Percentiles rank a stretch among this genome's conserved stretches.
Evolutionary conservation across 805 yeast genomes (phyloP).

Genomic region (Ogataea trehaloabstinens): DNA sequence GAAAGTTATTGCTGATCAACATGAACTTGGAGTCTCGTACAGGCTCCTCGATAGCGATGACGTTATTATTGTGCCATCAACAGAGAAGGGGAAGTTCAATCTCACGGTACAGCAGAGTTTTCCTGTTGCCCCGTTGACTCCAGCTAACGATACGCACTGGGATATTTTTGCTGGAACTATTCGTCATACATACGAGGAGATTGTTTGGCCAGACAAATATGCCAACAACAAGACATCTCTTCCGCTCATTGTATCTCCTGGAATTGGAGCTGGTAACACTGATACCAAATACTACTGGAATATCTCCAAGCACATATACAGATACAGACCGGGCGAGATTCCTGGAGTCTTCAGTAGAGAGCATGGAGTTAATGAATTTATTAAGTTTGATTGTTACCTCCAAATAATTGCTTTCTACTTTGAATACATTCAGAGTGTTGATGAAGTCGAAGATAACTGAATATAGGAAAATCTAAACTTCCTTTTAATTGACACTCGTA

Average conservation of each 20-base stretch:
- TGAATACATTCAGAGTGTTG: constrained; percentile 47
- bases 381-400: constrained; percentile 54
- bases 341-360: constrained; percentile 39
- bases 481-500: too few relatives aligned
- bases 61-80: not conserved
- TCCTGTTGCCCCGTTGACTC: constrained; percentile 57
- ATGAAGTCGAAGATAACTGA: constrained; percentile 21
- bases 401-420: constrained; percentile 56
- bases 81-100: constrained; percentile 15
- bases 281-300: constrained; percentile 63
- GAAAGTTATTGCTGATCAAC: constrained; percentile 34
- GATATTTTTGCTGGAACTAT: constrained; percentile 41
- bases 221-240: constrained; percentile 22
- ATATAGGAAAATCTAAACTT: not conserved
- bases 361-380: constrained; percentile 67
- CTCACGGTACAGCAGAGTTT: constrained; percentile 10
- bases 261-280: constrained; percentile 63
- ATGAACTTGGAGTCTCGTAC: constrained; percentile 3
- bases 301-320: constrained; percentile 53
- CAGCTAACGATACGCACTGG: constrained; percentile 42
- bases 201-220: constrained; percentile 35
- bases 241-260: constrained; percentile 49
- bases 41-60: not conserved
- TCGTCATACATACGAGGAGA: constrained; percentile 46
- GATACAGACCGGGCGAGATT: constrained; percentile 47